phyloP scores from a whole-genome alignment of 176 grass and related monocot genomes.

The Lolium multiflorum region DNA sequence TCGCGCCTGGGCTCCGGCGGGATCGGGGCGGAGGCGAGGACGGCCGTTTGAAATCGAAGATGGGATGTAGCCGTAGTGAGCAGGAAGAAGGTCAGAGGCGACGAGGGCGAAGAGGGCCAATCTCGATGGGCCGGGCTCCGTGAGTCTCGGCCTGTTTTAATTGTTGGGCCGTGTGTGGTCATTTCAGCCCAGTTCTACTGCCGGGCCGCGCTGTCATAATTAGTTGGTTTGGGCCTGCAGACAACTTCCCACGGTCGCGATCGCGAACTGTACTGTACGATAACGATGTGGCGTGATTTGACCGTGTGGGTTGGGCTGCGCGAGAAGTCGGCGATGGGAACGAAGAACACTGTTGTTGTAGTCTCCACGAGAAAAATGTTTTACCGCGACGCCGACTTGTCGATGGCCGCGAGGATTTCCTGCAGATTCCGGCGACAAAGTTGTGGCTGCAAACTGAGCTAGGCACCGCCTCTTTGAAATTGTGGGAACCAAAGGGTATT shows the following conservation, averaged over 20 bases:
- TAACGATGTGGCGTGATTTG: not conserved
- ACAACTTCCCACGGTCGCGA: no score
- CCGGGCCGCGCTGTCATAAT: not conserved
- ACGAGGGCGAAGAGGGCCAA: not conserved
- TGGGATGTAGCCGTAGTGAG: conserved; percentile 14
- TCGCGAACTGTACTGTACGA: not conserved
- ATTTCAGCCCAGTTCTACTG: not conserved
- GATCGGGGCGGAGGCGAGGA: not conserved
- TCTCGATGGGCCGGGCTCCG: not conserved
- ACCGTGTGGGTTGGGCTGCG: not conserved
- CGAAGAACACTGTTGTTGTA: no score
- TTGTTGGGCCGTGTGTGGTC: not conserved
- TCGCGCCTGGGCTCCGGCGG: not conserved
- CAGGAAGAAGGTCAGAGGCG: not conserved
- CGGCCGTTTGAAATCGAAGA: conserved; percentile 18
- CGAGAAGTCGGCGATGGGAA: not conserved
- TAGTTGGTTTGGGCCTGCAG: not conserved
- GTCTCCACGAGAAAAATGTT: not conserved
- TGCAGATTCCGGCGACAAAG: conserved; percentile 14
- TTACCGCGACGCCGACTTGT: not conserved
- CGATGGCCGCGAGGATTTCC: not conserved
- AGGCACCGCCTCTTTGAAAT: conserved; percentile 5
- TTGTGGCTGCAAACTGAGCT: not conserved
- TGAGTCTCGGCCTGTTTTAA: not conserved
- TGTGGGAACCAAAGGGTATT: no score